phyloP scores from a whole-genome alignment of 768 basidiomycete species.

The Glaciozyma antarctica region DNA sequence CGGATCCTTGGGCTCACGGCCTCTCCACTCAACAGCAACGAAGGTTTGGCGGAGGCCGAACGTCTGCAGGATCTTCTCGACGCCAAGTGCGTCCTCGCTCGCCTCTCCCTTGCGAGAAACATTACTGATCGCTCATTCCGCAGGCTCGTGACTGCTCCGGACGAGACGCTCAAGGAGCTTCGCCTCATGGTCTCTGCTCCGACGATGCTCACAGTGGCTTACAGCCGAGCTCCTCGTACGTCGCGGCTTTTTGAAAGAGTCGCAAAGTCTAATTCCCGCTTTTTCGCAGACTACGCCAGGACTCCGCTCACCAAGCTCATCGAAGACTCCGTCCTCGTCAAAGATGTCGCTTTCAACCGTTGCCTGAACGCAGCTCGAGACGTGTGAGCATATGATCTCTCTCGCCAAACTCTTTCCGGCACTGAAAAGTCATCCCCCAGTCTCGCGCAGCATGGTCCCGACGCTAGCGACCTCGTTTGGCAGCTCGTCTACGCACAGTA shows the following conservation, averaged over 20 bases:
- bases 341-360: conserved; percentile 4
- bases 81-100: not conserved
- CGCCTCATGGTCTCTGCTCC: not conserved
- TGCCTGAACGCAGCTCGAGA: not conserved
- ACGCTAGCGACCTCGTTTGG: conserved; percentile 16
- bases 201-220: not conserved
- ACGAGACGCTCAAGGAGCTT: conserved; percentile 9
- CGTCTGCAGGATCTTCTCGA: conserved; percentile 11
- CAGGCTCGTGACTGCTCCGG: conserved; percentile 10
- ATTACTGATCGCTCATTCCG: no score
- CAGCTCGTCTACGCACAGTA: conserved; percentile 1
- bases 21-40: conserved; percentile 8
- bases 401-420: not conserved
- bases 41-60: not conserved
- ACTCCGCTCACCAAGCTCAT: not conserved
- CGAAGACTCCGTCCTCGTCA: no score
- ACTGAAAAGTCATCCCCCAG: not conserved
- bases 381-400: not conserved
- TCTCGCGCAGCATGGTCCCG: conserved; percentile 1
- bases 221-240: not conserved
- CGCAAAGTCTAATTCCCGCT: not conserved
- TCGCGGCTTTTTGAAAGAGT: not conserved
- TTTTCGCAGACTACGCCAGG: not conserved
- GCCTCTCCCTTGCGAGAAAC: no score
- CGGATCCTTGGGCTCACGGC: conserved; percentile 16